These are phyloP conservation scores for Fusarium sp. DNA, from an alignment of 2,329 filamentous ascomycete genomes.

Conservation along the genomic window DNA sequence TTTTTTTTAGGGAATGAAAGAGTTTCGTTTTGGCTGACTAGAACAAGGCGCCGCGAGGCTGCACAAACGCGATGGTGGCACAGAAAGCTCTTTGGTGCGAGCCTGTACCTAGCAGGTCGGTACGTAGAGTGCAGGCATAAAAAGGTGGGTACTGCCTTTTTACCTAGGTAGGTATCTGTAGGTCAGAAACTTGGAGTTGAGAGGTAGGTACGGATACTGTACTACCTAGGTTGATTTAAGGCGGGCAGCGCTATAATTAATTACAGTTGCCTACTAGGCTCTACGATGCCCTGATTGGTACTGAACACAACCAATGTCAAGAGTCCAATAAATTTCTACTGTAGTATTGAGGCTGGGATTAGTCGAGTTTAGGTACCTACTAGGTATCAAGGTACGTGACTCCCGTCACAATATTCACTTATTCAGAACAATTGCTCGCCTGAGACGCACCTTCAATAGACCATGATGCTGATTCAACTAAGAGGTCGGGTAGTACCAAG, in stretches of 20 bases:
- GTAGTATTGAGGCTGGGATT: slow-evolving; percentile 15
- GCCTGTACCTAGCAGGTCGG: not conserved
- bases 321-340: not conserved
- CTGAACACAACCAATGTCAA: slow-evolving; percentile 2
- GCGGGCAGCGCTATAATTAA: not conserved
- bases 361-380: not conserved
- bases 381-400: not conserved
- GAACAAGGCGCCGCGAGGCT: slow-evolving; percentile 38
- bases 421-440: slow-evolving; percentile 13
- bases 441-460: slow-evolving; percentile 7
- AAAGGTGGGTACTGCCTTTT: not conserved
- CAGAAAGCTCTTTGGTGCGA: not conserved
- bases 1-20: slow-evolving; percentile 15
- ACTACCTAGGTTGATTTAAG: not conserved
- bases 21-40: slow-evolving; percentile 23
- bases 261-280: not conserved
- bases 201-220: not conserved
- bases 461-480: not conserved
- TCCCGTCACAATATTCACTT: slow-evolving; percentile 30
- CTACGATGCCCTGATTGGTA: not conserved
- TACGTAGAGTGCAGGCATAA: not conserved
- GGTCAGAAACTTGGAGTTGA: too few relatives aligned
- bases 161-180: too few relatives aligned
- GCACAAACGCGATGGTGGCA: slow-evolving; percentile 39
- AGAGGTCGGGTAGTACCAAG: too few relatives aligned